Conservation (phyloP, 257 asterid species). For the Ehretia macrophylla region DNA sequence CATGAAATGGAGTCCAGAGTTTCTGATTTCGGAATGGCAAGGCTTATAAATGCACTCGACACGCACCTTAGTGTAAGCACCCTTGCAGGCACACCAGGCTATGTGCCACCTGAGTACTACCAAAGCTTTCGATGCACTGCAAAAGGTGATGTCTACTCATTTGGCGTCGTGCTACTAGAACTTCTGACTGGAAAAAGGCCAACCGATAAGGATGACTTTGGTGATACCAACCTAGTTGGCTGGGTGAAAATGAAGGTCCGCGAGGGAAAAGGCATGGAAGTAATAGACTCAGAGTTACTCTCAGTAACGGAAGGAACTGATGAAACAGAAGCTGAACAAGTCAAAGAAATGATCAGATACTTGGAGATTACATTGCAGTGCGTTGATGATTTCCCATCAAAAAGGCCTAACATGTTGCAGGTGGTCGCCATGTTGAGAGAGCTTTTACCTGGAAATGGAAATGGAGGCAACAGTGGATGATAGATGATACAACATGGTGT, state of each 20-base stretch:
- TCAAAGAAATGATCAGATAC: constrained; percentile 86
- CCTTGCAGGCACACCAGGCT: constrained; percentile 91
- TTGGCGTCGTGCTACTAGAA: constrained; percentile 80
- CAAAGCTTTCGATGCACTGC: constrained; percentile 97
- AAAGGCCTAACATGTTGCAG: constrained; percentile 87
- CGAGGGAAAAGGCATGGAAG: constrained; percentile 90
- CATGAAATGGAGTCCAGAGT: constrained; percentile 79
- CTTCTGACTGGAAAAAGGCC: constrained; percentile 85
- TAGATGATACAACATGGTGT: constrained; percentile 21
- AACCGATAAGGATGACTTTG: constrained; percentile 91
- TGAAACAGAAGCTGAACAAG: constrained; percentile 51
- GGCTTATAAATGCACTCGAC: constrained; percentile 85
- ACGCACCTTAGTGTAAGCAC: constrained; percentile 89
- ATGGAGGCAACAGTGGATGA: constrained; percentile 52
- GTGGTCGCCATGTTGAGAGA: constrained; percentile 92
- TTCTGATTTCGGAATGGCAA: constrained; percentile 93
- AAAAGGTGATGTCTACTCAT: constrained; percentile 83
- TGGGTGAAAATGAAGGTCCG: constrained; percentile 93
- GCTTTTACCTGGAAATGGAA: constrained; percentile 41
- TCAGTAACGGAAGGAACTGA: constrained; percentile 42
- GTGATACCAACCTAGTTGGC: constrained; percentile 89
- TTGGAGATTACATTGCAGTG: constrained; percentile 77
- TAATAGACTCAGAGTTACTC: constrained; percentile 53
- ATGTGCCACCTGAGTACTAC: constrained; percentile 94
- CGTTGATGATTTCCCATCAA: constrained; percentile 92